These are phyloP conservation scores for Globisporangium cylindrosporum DNA, from an alignment of 352 stramenopile species.

Conservation along the genomic window DNA sequence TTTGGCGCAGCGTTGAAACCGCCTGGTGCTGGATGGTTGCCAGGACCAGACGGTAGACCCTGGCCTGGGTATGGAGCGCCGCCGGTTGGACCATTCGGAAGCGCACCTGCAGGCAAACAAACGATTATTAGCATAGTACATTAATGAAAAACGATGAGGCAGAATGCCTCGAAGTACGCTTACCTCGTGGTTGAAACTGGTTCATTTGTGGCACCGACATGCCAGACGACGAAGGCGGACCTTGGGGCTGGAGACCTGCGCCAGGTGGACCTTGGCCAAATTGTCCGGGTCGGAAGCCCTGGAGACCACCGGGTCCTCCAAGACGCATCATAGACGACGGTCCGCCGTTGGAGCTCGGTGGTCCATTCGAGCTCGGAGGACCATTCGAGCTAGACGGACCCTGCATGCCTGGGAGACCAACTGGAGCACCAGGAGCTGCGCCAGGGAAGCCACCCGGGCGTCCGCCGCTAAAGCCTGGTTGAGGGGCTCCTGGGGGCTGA, in stretches of 20 bases:
- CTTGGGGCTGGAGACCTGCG: constrained; percentile 11
- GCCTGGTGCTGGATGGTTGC: constrained; percentile 10
- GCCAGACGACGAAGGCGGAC: constrained; percentile 35
- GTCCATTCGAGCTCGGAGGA: constrained; percentile 10
- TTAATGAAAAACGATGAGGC: background rate
- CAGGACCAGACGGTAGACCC: constrained; percentile 12
- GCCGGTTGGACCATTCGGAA: constrained; percentile 26
- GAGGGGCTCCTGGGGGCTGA: constrained; percentile 16
- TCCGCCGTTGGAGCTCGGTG: constrained; percentile 8
- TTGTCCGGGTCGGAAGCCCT: constrained; percentile 22
- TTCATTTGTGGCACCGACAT: constrained; percentile 35
- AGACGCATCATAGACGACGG: constrained; percentile 1
- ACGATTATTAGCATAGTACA: background rate
- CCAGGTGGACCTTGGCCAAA: constrained; percentile 21
- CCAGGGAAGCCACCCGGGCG: constrained; percentile 24
- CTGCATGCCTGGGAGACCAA: constrained; percentile 23
- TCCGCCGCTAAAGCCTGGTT: constrained; percentile 12
- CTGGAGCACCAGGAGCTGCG: constrained; percentile 1
- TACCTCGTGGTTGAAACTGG: constrained; percentile 37
- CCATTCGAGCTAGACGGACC: constrained; percentile 21
- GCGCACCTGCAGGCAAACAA: constrained; percentile 5
- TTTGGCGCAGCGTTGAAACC: constrained; percentile 15
- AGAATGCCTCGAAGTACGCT: background rate
- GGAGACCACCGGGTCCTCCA: constrained; percentile 7
- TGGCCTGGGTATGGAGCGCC: constrained; percentile 24